Evolutionary conservation across 1,284 basidiomycete species (phyloP).

Genomic region (Cutaneotrichosporon daszewskae): DNA sequence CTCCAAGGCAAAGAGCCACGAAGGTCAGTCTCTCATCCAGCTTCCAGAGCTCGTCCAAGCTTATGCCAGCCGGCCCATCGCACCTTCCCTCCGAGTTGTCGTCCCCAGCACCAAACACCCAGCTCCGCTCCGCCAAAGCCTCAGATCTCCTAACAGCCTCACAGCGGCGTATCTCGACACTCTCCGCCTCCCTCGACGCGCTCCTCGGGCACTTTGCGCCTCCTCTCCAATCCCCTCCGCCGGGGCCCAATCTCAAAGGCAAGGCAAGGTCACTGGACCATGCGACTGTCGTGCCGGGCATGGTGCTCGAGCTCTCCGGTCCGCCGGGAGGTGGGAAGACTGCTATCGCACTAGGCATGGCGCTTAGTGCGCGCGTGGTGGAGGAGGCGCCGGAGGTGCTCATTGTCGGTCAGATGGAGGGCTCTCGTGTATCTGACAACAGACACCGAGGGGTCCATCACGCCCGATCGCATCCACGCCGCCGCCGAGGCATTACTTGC

Average conservation of each 20-base stretch:
- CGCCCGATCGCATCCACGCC: slow-evolving; percentile 24
- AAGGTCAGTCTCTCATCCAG: slow-evolving; percentile 12
- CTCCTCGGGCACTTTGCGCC: slow-evolving; percentile 24
- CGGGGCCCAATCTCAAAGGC: slow-evolving; percentile 16
- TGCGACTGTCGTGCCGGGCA: slow-evolving; percentile 26
- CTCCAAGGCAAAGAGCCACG: slow-evolving; percentile 15
- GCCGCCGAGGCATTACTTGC: slow-evolving; percentile 20
- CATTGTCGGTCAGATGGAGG: slow-evolving; percentile 32
- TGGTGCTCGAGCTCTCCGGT: slow-evolving; percentile 40
- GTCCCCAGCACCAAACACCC: not conserved
- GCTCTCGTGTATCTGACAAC: not conserved
- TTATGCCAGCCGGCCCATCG: slow-evolving; percentile 8
- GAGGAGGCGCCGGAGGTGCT: slow-evolving; percentile 33
- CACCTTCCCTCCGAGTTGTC: not conserved
- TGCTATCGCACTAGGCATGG: slow-evolving; percentile 25
- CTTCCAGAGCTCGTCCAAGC: not conserved
- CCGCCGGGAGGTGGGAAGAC: slow-evolving; percentile 47
- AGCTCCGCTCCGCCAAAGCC: slow-evolving; percentile 21
- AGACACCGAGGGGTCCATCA: slow-evolving; percentile 45
- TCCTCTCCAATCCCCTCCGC: not conserved
- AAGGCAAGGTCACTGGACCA: slow-evolving; percentile 10
- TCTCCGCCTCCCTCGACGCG: slow-evolving; percentile 29
- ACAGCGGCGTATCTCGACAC: slow-evolving; percentile 29
- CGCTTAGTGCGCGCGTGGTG: slow-evolving; percentile 28
- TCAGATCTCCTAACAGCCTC: slow-evolving; percentile 21